phyloP scores from a whole-genome alignment of 2,329 filamentous ascomycete species.

The Ceratocystis eucalypticola region DNA sequence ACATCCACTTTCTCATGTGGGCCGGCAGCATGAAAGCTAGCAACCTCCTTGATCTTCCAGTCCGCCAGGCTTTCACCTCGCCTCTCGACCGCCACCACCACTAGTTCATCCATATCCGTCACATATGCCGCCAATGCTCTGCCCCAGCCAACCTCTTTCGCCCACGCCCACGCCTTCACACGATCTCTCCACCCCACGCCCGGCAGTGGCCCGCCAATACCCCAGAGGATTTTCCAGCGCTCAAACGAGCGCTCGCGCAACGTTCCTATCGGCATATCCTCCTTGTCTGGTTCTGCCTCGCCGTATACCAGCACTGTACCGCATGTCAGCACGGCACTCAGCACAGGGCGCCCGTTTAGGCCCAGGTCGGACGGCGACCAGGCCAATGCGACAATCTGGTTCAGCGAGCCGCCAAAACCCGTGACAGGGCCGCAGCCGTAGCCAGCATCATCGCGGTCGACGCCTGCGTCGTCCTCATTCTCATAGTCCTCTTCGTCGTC shows the following conservation, averaged over 20 bases:
- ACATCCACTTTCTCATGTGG: slow-evolving; percentile 23
- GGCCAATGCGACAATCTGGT: slow-evolving; percentile 39
- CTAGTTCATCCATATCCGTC: slow-evolving; percentile 38
- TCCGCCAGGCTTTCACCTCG: slow-evolving; percentile 21
- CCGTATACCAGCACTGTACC: slow-evolving; percentile 40
- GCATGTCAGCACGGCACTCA: slow-evolving; percentile 37
- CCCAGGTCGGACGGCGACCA: slow-evolving; percentile 50
- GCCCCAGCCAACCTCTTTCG: slow-evolving; percentile 30
- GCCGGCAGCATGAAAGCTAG: slow-evolving; percentile 33
- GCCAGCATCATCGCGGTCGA: slow-evolving; percentile 28
- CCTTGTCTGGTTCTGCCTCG: slow-evolving; percentile 25
- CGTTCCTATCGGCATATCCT: slow-evolving; percentile 22
- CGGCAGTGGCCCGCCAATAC: slow-evolving; percentile 38
- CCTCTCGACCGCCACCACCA: slow-evolving; percentile 36
- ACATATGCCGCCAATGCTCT: slow-evolving; percentile 38
- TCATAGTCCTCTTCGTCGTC: slow-evolving; percentile 20
- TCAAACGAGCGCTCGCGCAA: slow-evolving; percentile 31
- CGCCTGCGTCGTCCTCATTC: slow-evolving; percentile 21
- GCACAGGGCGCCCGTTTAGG: slow-evolving; percentile 38
- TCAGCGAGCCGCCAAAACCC: slow-evolving; percentile 37
- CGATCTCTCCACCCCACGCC: slow-evolving; percentile 28
- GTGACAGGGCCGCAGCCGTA: slow-evolving; percentile 36
- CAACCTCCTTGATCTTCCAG: slow-evolving; percentile 40
- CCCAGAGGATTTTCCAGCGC: slow-evolving; percentile 43
- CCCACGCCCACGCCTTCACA: slow-evolving; percentile 42